These are phyloP conservation scores for Nannochloris sp. DNA, from an alignment of 139 green algal species.

Conservation along the genomic window DNA sequence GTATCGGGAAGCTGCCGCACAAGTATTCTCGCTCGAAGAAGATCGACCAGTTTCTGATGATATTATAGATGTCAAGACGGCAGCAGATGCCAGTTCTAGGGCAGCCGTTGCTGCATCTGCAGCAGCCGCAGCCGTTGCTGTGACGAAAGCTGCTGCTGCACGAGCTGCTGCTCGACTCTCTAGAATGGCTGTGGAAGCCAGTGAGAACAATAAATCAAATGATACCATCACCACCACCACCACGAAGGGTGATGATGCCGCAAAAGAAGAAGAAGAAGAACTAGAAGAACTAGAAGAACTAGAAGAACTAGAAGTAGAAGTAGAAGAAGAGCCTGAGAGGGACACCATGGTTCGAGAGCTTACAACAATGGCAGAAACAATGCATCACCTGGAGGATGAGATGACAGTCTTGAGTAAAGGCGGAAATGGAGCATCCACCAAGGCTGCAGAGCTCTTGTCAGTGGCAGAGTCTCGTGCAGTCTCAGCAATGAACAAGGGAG, in stretches of 20 bases:
- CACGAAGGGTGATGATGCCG: neutral
- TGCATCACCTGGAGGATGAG: conserved; percentile 21
- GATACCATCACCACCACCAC: neutral
- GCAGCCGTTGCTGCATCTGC: conserved; percentile 76
- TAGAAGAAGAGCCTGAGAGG: neutral
- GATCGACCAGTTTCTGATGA: neutral
- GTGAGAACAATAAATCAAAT: neutral
- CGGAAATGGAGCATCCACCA: neutral
- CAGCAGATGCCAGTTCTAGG: conserved; percentile 72
- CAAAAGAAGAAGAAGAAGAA: neutral
- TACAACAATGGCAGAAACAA: conserved; percentile 12
- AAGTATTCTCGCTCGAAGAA: neutral
- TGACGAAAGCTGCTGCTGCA: conserved; percentile 78
- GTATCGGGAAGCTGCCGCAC: conserved; percentile 48
- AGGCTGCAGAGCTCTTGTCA: conserved; percentile 7
- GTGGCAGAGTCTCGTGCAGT: conserved; percentile 12
- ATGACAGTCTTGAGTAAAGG: conserved; percentile 3
- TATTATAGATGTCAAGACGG: conserved; percentile 77
- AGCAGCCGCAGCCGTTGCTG: conserved; percentile 68
- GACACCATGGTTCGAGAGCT: conserved; percentile 5
- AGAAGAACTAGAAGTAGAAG: neutral
- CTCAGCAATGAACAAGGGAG: conserved; percentile 6
- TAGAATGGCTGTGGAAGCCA: neutral
- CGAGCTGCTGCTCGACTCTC: conserved; percentile 45
- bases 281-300: neutral